Evolutionary conservation across 345 rosid species (phyloP), one percentile per base, ranked within the genome.

Genomic region (Euphorbia tirucalli): DNA sequence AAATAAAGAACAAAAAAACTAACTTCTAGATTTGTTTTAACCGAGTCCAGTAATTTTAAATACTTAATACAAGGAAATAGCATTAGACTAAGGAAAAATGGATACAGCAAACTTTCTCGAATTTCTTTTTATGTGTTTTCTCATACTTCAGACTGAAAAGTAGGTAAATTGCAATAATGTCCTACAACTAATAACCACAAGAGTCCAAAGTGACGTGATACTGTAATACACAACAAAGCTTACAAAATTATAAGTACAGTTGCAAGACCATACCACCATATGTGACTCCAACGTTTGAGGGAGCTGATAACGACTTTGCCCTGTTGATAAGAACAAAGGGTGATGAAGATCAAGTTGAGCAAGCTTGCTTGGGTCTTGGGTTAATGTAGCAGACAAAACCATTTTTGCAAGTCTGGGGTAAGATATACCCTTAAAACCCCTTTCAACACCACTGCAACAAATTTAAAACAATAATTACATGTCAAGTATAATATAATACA

Each of bases 301-400:
- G 60, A 95, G 87, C 66, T 74, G 85, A 79, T 92, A 95, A 65
- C 97, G 88, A 37, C 75, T 86, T 77, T 78, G 71, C 71, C 99
- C 98, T 10, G 87, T 85, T 46, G 97, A 88, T 86, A 95, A 79
- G 78, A 95, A 88, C 77, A 95, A 83, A 11, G 99, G 99, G 75
- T 95, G 97, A 83, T 89, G 97, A 71, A 95, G 80, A 78, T 87
- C 85, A 81, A 92, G 96, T 80, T 89, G 99, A 73, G 90, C 84
- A 72, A 95, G 96, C 86, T 95, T 95, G 87, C 97, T 86, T 67
- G 99, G 99, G 84, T 95, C 97, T 80, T 88, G 89, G 49, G 99
- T 90, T 76, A 92, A 86, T 14, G 99, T 95, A 67, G 99, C 97
- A 69, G 99, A 95, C 57, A 90, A 79, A 61, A 88, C 93, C 90